Conservation (phyloP, 2,329 filamentous ascomycete genomes). For the Rhynchosporium secalis region DNA sequence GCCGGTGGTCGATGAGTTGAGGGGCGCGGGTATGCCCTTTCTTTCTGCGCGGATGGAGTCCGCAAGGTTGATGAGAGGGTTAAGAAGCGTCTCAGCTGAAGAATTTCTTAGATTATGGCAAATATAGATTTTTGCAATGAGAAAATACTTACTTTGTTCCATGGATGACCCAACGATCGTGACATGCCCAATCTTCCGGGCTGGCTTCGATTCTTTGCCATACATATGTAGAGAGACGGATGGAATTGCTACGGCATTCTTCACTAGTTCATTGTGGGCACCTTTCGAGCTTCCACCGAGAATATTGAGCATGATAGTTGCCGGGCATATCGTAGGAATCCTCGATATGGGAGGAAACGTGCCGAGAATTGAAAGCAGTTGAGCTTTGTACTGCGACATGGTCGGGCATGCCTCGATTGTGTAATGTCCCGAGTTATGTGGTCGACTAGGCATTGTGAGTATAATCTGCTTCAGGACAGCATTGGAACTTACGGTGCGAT, state of each 20-base stretch:
- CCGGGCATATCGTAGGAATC: conserved; percentile 42
- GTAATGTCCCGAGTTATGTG: conserved; percentile 91
- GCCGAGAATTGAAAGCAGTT: conserved; percentile 80
- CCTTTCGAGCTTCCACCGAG: conserved; percentile 66
- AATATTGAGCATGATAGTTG: conserved; percentile 78
- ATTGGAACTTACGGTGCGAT: conserved; percentile 31
- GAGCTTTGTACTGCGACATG: conserved; percentile 81
- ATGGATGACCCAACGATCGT: conserved; percentile 74
- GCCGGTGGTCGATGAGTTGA: conserved; percentile 39
- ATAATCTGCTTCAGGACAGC: neutral
- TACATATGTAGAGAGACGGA: conserved; percentile 79
- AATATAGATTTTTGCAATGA: no score
- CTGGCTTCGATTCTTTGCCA: conserved; percentile 83
- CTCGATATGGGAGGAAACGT: conserved; percentile 39
- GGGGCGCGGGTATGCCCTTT: conserved; percentile 42
- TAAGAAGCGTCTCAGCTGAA: conserved; percentile 62
- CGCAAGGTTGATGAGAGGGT: conserved; percentile 67
- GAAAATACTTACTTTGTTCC: conserved; percentile 44
- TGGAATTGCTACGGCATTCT: conserved; percentile 56
- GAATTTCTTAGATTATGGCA: conserved; percentile 5
- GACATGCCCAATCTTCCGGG: conserved; percentile 66
- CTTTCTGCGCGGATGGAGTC: conserved; percentile 60
- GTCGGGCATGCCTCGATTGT: conserved; percentile 89
- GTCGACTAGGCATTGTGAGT: conserved; percentile 40
- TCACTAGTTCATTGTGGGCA: conserved; percentile 59